Evolutionary conservation across 2,329 filamentous ascomycete genomes (phyloP).

Genomic region (Aspergillus awamori): DNA sequence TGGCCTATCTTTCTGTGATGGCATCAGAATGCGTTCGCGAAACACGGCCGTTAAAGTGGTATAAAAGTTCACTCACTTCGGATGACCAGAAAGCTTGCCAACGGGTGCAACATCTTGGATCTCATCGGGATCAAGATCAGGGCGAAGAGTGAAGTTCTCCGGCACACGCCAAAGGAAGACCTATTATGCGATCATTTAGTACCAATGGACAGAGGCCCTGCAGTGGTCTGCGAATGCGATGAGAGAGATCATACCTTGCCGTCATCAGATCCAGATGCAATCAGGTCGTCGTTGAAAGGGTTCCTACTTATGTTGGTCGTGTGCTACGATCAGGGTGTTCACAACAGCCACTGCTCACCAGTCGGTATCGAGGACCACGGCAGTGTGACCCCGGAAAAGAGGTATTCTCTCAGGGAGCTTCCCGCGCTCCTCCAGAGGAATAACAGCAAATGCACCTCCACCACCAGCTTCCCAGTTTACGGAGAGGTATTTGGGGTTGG

Average conservation of each 20-base stretch:
- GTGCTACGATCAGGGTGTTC: not conserved
- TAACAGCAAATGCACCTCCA: conserved; percentile 94
- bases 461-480: conserved; percentile 99
- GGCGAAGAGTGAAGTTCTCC: conserved; percentile 79
- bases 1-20: conserved; percentile 85
- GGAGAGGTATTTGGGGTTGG: conserved; percentile 90
- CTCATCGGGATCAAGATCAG: conserved; percentile 74
- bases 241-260: conserved; percentile 64
- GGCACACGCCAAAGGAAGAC: conserved; percentile 97
- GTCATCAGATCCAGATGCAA: conserved; percentile 94
- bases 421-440: conserved; percentile 85
- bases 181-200: conserved; percentile 28
- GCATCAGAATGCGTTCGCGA: conserved; percentile 21
- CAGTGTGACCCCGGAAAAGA: conserved; percentile 93
- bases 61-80: conserved; percentile 61
- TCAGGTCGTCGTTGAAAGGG: conserved; percentile 90
- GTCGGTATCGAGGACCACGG: conserved; percentile 93
- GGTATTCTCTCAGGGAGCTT: conserved; percentile 91
- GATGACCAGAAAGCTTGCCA: conserved; percentile 81
- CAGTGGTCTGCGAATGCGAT: not conserved
- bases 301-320: conserved; percentile 61
- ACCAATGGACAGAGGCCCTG: not conserved
- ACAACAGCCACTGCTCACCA: conserved; percentile 62
- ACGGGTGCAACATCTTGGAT: conserved; percentile 78
- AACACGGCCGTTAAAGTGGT: not conserved